Evolutionary conservation across 352 stramenopile genomes (phyloP), one percentile per base, ranked within the genome.

Genomic region (Pythium myriotylum): DNA sequence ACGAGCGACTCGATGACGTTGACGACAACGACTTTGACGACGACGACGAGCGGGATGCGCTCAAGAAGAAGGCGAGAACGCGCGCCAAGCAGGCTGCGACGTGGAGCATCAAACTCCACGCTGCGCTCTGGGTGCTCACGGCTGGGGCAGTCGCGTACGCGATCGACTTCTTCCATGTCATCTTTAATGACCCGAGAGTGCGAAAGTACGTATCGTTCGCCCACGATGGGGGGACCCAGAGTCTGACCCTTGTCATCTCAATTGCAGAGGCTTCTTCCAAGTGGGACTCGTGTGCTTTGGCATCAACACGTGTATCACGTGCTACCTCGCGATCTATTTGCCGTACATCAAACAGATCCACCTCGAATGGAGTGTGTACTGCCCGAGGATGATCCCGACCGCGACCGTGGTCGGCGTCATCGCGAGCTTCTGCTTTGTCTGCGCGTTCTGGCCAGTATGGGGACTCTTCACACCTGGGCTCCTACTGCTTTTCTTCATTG

Each of bases 311-410:
- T 91, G 87, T 61, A 95, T 97, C 71, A 94, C 89, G 41, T 66
- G 67, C 59, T 97, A 97, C 59, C 56, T 97, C 59, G 81, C 86
- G 35, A 68, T 96, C 33, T 97, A 92, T 64, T 65, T 96, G 67
- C 89, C 88, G 19, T 88, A 95, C 57, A 76, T 97, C 52, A 85
- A 89, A 62, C 76, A 79, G 37, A 82, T 96, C 50, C 65, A 77
- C 37, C 70, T 96, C 40, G 84, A 95, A 41, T 96, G 89, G 89
- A 95, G 84, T 67, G 81, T 97, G 12, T 98, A 98, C 67, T 98
- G 91, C 67, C 93, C 93, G 14, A 76, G 88, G 16, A 94, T 98
- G 66, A 90, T 98, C 62, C 91, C 95, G 0, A 84, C 68, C 1
- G 92, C 95, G 52, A 96, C 86, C 0, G 59, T 79, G 26, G 73